phyloP scores from a whole-genome alignment of 2,329 filamentous ascomycete genomes.

The Ploettnerulaceae sp. region DNA sequence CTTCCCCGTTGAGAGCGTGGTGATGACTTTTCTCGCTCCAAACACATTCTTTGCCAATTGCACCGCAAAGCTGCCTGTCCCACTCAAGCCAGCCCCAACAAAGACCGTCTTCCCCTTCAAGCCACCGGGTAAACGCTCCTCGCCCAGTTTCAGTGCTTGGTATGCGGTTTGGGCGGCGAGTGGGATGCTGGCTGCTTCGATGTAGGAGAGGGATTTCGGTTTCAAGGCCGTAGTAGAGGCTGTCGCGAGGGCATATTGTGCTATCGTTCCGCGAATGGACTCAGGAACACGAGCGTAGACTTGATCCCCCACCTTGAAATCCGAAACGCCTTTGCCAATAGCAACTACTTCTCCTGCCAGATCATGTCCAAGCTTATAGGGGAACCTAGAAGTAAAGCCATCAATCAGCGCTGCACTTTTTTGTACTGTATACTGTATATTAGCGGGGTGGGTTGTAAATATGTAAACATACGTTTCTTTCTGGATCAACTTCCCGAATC shows the following conservation, averaged over 20 bases:
- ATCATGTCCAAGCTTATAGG: constrained; percentile 42
- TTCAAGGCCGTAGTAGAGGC: constrained; percentile 36
- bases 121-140: constrained; percentile 32
- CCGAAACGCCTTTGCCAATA: constrained; percentile 33
- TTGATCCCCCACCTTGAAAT: constrained; percentile 37
- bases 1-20: constrained; percentile 42
- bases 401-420: background rate
- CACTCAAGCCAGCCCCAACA: constrained; percentile 37
- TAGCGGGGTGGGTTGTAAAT: background rate
- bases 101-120: constrained; percentile 39
- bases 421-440: no score
- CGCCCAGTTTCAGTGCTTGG: constrained; percentile 36
- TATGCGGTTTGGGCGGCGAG: constrained; percentile 38
- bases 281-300: constrained; percentile 37
- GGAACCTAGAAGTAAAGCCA: constrained; percentile 34
- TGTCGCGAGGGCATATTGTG: constrained; percentile 27
- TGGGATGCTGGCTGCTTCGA: constrained; percentile 39
- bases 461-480: background rate
- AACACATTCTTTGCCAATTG: constrained; percentile 44
- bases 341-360: constrained; percentile 37
- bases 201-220: constrained; percentile 37
- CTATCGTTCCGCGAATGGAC: constrained; percentile 32
- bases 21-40: constrained; percentile 41
- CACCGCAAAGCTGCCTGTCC: constrained; percentile 37
- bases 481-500: background rate